Conservation (phyloP, 1,284 basidiomycete genomes). For the Schizopora paradoxa region DNA sequence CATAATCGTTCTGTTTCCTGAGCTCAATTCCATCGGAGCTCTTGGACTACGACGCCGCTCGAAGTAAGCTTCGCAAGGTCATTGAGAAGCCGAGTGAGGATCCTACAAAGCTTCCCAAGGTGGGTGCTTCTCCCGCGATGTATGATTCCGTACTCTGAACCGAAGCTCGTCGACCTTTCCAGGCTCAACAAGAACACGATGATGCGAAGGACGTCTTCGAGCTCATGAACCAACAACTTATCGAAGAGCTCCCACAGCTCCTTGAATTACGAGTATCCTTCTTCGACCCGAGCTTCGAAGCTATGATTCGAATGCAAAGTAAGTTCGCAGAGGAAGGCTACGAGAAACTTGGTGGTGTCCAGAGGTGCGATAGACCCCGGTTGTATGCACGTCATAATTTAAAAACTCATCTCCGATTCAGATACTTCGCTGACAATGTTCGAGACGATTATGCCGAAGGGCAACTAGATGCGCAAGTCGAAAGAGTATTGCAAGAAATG, state of each 20-base stretch:
- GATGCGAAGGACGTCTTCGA: constrained; percentile 93
- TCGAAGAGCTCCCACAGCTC: constrained; percentile 86
- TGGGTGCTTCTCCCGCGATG: constrained; percentile 31
- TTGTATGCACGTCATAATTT: not conserved
- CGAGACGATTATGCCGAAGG: constrained; percentile 97
- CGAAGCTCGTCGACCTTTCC: constrained; percentile 4
- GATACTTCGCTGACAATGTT: constrained; percentile 87
- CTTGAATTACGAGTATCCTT: constrained; percentile 95
- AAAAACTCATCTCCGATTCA: too few species aligned
- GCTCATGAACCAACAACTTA: constrained; percentile 87
- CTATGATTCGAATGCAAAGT: constrained; percentile 97
- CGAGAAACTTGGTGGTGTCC: constrained; percentile 95
- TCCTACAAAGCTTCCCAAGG: constrained; percentile 83
- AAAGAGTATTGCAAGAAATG: constrained; percentile 94
- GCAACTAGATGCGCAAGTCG: constrained; percentile 92
- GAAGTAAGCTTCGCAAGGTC: constrained; percentile 84
- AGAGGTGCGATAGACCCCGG: constrained; percentile 49
- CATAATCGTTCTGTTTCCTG: not conserved
- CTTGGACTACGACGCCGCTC: constrained; percentile 91
- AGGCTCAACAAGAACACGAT: constrained; percentile 94
- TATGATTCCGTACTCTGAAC: not conserved
- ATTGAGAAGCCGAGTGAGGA: constrained; percentile 94
- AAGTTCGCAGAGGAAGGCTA: constrained; percentile 98
- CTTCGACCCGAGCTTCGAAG: constrained; percentile 97
- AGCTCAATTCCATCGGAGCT: constrained; percentile 46